Base-by-base conservation (phyloP, 2,329 filamentous ascomycete species). In the Arthrobotrys musiformis region DNA sequence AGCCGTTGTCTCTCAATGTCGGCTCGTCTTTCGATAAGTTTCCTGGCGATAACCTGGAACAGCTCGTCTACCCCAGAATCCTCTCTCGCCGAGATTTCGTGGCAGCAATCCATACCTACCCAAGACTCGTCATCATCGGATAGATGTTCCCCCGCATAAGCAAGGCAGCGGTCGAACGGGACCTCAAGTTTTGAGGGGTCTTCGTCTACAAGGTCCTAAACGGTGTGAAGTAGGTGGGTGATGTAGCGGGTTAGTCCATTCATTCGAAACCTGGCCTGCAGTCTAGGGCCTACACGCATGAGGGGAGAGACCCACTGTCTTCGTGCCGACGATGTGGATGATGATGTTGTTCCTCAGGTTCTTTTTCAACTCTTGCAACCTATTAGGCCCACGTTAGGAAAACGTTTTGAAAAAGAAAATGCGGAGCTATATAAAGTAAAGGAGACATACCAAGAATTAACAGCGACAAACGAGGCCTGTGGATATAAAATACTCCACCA, bases 21-120 rank as follows among this genome's bases (percentile, higher is more conserved):
- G 2, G 78, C 79, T 13, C 80, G 68, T n/a, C 79, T 89, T 85
- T 97, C 94, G 4, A 91, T 90, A 17, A 91, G 84, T 84, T 97
- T 97, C 81, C 96, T 87, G 7, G 94, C 95, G 52, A 93, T 91
- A 26, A 97, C 93, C 1, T 94, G 88, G 81, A 98, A 98, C 0
- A 99, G 93, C 84, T 98, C 95, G 81, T 98, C 95, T 17, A 99
- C 94, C 17, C 94, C 94, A 85, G 80, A 79, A 50, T 81, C 81
- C 40, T 81, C 81, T 44, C 80, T 76, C 56, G 94, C 94, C 80
- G 91, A 94, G 82, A 99, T 94, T 85, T 99, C 95, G 84, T 98
- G 95, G 83, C 94, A 98, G 79, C 93, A 96, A 82, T 97, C 94
- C 94, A 94, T 98, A 63, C 94, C 93, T 4, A 93, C 90, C 82